A percentile compares a stretch with the other conserved stretches of the same genome.
Conservation (phyloP, 345 rosid genomes). For the Kernera saxatilis region DNA sequence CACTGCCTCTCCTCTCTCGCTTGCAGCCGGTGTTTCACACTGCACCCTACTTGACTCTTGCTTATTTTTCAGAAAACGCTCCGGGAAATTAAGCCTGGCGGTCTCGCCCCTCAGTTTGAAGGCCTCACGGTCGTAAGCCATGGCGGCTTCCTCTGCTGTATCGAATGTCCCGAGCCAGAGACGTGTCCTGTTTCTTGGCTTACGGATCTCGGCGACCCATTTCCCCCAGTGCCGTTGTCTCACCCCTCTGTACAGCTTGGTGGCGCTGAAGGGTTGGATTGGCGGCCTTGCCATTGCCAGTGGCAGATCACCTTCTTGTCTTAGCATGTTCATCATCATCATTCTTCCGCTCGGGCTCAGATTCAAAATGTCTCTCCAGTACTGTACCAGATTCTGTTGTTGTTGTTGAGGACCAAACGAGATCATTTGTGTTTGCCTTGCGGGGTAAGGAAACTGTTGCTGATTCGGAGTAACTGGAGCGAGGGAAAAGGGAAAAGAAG, state of each 20-base stretch:
- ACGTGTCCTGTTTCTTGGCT: constrained; percentile 82
- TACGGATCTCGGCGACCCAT: constrained; percentile 99
- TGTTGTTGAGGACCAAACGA: constrained; percentile 61
- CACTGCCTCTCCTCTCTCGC: constrained; percentile 9
- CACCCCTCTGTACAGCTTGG: constrained; percentile 87
- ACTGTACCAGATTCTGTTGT: constrained; percentile 55
- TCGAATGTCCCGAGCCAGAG: constrained; percentile 97
- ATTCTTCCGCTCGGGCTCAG: constrained; percentile 62
- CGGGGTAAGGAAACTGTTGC: constrained; percentile 31
- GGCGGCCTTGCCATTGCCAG: constrained; percentile 37
- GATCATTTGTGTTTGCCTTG: constrained; percentile 55
- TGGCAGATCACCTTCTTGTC: constrained; percentile 57
- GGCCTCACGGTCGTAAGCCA: constrained; percentile 92
- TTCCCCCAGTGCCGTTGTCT: constrained; percentile 98
- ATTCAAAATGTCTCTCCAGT: constrained; percentile 57
- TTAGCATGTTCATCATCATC: constrained; percentile 66
- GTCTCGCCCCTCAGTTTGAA: constrained; percentile 80
- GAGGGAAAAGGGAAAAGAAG: constrained; percentile 57
- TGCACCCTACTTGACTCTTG: constrained; percentile 31
- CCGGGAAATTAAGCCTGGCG: constrained; percentile 85
- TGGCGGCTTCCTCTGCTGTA: constrained; percentile 86
- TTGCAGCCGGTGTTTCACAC: constrained; percentile 11
- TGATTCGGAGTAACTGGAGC: constrained; percentile 39
- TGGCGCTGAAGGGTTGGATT: constrained; percentile 61
- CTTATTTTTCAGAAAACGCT: constrained; percentile 63